phyloP scores from a whole-genome alignment of 2,329 filamentous ascomycete genomes.

The Botrytis medusae region DNA sequence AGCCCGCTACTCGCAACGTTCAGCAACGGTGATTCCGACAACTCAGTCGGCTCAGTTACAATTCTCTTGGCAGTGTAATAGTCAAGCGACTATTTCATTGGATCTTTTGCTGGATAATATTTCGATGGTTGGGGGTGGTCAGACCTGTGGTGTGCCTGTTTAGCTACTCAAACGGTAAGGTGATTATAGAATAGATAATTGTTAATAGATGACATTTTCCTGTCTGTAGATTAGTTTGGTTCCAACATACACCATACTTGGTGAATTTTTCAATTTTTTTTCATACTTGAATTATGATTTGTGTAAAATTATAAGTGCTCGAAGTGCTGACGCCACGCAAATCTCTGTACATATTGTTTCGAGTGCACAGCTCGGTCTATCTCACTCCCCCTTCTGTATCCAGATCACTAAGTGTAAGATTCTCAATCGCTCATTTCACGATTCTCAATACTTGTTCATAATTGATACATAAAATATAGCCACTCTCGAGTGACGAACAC shows the following conservation, averaged over 20 bases:
- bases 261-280: rapidly evolving
- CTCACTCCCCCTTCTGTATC: background rate
- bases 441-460: too few species aligned
- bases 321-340: background rate
- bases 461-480: rapidly evolving
- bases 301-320: background rate
- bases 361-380: background rate
- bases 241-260: background rate
- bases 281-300: background rate
- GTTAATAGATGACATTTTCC: background rate
- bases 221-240: background rate
- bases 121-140: background rate
- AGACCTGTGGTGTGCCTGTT: background rate
- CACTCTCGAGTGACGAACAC: too few species aligned
- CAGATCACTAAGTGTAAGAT: background rate
- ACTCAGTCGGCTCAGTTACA: background rate
- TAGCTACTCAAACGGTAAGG: background rate
- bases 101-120: background rate
- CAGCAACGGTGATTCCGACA: background rate
- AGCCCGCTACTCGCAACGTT: background rate
- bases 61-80: background rate
- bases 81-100: rapidly evolving
- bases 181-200: background rate
- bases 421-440: too few species aligned
- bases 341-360: background rate